Evolutionary conservation across 305 asterid species (phyloP), one percentile per base, ranked within the genome.

Genomic region (Euphrasia arctica): DNA sequence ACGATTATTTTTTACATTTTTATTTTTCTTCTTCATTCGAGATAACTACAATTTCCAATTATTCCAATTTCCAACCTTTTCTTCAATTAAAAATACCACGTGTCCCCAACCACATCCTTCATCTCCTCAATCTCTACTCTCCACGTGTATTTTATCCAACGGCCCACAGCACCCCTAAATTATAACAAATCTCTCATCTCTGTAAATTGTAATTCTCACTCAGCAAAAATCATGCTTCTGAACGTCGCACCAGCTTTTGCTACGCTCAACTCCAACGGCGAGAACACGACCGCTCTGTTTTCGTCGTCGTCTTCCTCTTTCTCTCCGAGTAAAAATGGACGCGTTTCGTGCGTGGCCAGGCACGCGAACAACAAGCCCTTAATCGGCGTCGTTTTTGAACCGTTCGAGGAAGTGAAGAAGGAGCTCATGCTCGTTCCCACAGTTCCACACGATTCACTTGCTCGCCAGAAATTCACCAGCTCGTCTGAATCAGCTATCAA

Each of bases 341-440:
- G 68, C 50, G 69, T 72, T 13, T 74, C 82, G 50, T 78, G 56
- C 55, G 81, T 88, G 10, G 72, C 81, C 34, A 31, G 74, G 69
- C 75, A 70, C 67, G 62, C 85, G 11, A 75, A 69, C 69, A 78
- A 58, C 64, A 79, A 79, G 76, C 80, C 89, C 4, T 32, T 82
- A 4, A 87, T 83, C 52, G 89, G 95, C 31, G 89, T 88, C 66
- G 69, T 84, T 48, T 91, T 91, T 31, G 34, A 3, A 31, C 34
- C 34, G 4, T 31, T 31, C 34, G 90, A 84, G 61, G 95, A 87
- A 72, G 83, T 87, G 61, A 87, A 86, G 82, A 88, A 88, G 75
- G 98, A 82, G 72, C 81, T 84, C 31, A 74, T 43, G 77, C 88
- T 91, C 25, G 91, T 91, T 13, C 94, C 98, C 0, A 58, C 77